Conservation (phyloP, 495 filamentous ascomycete genomes). For the Astrothelium subdiscretum region DNA sequence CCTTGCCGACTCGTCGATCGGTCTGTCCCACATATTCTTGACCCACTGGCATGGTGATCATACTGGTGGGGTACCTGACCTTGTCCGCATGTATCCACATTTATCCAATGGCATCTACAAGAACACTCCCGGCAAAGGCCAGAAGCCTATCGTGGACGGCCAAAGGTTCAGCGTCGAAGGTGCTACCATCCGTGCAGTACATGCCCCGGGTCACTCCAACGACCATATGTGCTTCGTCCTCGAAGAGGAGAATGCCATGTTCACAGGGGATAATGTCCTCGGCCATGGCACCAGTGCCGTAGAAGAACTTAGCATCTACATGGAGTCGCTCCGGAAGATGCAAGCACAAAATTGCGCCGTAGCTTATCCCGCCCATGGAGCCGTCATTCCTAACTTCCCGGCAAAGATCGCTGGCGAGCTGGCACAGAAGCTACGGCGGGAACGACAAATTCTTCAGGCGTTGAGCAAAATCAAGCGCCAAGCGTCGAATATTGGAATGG, state of each 20-base stretch:
- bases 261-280: slow-evolving; percentile 28
- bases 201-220: slow-evolving; percentile 32
- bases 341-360: slow-evolving; percentile 18
- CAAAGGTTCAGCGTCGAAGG: slow-evolving; percentile 32
- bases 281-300: slow-evolving; percentile 32
- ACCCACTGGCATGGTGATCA: slow-evolving; percentile 20
- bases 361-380: slow-evolving; percentile 37
- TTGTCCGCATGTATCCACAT: slow-evolving; percentile 7
- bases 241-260: slow-evolving; percentile 17
- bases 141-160: slow-evolving; percentile 40
- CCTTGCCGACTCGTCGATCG: neutral
- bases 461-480: too few relatives aligned
- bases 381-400: slow-evolving; percentile 27
- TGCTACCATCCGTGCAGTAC: slow-evolving; percentile 31
- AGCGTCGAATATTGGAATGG: too few relatives aligned
- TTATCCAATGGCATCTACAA: slow-evolving; percentile 29
- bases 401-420: slow-evolving; percentile 28
- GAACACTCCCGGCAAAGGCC: slow-evolving; percentile 34
- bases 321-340: slow-evolving; percentile 29
- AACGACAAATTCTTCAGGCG: slow-evolving; percentile 24
- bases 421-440: slow-evolving; percentile 27
- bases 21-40: slow-evolving; percentile 8
- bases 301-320: slow-evolving; percentile 31
- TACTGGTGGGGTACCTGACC: slow-evolving; percentile 14
- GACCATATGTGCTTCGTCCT: slow-evolving; percentile 41